Percentiles rank a stretch among this genome's conserved stretches.
Conservation (phyloP, 306 rosid species). For the Corylus americana region DNA sequence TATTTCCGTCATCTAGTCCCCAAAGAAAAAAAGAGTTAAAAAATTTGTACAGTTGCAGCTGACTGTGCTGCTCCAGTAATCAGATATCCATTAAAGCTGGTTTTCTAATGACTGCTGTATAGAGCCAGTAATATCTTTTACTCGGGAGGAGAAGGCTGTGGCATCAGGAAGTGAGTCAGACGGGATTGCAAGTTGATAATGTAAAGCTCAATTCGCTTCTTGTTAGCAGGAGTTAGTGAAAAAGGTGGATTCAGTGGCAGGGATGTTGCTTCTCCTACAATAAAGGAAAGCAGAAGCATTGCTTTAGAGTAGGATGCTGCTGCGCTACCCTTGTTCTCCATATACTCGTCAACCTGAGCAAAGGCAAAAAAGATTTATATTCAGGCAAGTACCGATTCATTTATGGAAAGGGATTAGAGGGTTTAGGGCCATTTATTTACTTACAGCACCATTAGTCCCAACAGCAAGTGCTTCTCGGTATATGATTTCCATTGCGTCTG, state of each 20-base stretch:
- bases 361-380: conserved; percentile 4
- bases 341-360: conserved; percentile 73
- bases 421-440: conserved; percentile 28
- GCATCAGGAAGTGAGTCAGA: conserved; percentile 39
- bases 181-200: conserved; percentile 55
- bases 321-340: conserved; percentile 61
- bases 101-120: conserved; percentile 14
- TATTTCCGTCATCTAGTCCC: conserved; percentile 25
- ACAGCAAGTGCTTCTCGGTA: conserved; percentile 47
- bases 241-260: conserved; percentile 78
- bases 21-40: neutral
- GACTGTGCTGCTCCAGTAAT: conserved; percentile 14
- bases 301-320: conserved; percentile 76
- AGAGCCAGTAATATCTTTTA: conserved; percentile 40
- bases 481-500: conserved; percentile 83
- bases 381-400: conserved; percentile 11
- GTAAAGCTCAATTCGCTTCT: conserved; percentile 67
- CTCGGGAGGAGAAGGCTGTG: conserved; percentile 44
- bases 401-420: conserved; percentile 13
- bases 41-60: conserved; percentile 15
- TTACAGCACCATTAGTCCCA: conserved; percentile 75
- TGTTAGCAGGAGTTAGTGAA: conserved; percentile 45
- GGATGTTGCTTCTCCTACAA: conserved; percentile 69
- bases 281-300: conserved; percentile 72
- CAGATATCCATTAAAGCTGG: conserved; percentile 15